Base-by-base conservation (phyloP, 1,139 yeast species). In the Sugiyamaella sp. region DNA sequence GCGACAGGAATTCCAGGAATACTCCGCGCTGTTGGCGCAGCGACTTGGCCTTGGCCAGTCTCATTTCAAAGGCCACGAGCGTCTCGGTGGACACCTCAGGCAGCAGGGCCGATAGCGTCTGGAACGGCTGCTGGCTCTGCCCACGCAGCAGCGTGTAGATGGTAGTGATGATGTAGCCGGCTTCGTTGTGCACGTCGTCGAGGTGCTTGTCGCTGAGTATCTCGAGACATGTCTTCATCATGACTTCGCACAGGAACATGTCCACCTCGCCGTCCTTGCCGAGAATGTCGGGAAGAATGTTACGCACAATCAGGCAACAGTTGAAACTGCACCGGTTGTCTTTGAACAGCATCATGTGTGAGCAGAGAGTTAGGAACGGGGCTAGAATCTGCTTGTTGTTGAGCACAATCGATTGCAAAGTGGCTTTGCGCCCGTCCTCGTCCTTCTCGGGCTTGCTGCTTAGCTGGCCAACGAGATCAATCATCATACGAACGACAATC, bases 321-420 rank as follows among this genome's bases (percentile, higher is more conserved):
- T 93, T 93, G 73, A 87, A 91, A 9, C 96, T 85, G 69, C 98
- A 91, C 65, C 95, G 85, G 39, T 95, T 88, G 66, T 93, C 99
- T 63, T 86, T 88, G 68, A 89, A 87, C 59, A 81, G 77, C 63
- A 91, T 84, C 32, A 93, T 78, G 67, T 89, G 93, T 58, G 86
- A 84, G 61, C 93, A 77, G 37, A 91, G 73, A 55, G 82, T 83
- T 62, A 93, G 73, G 61, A 90, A 85, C 32, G 96, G 91, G 0
- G 89, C 96, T 65, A 91, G 77, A 4, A 89, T 80, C 46, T 77
- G 81, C 59, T 83, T 80, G 66, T 85, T 81, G 46, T 79, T 80
- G 51, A 87, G 78, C 5, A 91, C 84, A 40, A 86, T 73, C 56
- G 81, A 75, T 64, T 89, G 79, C 64, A 86, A 79, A 19, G 83